Evolutionary conservation across 129 eudicot species (phyloP).

Genomic region (Deinandra increscens): DNA sequence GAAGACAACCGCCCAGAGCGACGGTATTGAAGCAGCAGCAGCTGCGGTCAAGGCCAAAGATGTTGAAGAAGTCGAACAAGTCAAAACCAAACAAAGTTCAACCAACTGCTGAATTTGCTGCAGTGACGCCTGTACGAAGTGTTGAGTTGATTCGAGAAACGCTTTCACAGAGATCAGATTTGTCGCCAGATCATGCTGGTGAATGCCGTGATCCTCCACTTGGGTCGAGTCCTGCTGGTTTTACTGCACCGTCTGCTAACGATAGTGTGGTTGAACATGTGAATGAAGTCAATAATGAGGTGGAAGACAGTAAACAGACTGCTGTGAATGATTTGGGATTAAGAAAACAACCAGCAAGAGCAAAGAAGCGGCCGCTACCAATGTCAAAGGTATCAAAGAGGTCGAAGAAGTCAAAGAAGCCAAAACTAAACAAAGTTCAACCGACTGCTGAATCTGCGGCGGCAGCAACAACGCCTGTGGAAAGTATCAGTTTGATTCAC

Average conservation of each 20-base stretch:
- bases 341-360: background rate
- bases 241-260: background rate
- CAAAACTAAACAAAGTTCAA: slow-evolving; percentile 21
- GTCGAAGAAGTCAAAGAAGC: slow-evolving; percentile 21
- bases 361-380: background rate
- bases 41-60: slow-evolving; percentile 22
- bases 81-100: background rate
- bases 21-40: slow-evolving; percentile 8
- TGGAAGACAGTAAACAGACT: background rate
- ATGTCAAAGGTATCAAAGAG: background rate
- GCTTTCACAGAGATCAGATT: slow-evolving; percentile 6
- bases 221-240: slow-evolving; percentile 11
- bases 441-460: slow-evolving; percentile 1
- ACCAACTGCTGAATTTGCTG: slow-evolving; percentile 2
- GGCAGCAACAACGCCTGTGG: slow-evolving; percentile 3
- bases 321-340: background rate
- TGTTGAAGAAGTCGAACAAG: slow-evolving; percentile 4
- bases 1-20: slow-evolving; percentile 1
- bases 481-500: slow-evolving; percentile 19
- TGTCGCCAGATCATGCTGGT: slow-evolving; percentile 3
- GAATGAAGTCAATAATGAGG: slow-evolving; percentile 31
- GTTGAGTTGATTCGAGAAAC: background rate
- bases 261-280: slow-evolving; percentile 31
- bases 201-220: slow-evolving; percentile 26
- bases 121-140: slow-evolving; percentile 3